phyloP scores from a whole-genome alignment of 2,329 filamentous ascomycete species.

The Arthrobotrys musiformis region DNA sequence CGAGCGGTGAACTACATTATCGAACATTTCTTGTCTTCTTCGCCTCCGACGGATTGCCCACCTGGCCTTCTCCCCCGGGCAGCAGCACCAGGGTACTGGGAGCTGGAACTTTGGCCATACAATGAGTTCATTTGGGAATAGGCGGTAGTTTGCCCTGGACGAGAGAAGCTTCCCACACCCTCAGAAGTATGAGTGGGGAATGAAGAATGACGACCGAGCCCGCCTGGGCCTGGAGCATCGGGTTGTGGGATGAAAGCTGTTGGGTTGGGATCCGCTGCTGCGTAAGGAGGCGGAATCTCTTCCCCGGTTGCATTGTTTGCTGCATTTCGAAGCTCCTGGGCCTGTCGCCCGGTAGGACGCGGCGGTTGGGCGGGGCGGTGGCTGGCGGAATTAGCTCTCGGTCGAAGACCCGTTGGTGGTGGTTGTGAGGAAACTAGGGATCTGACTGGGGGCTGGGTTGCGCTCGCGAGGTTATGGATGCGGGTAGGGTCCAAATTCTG shows the following conservation, averaged over 20 bases:
- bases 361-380: slow-evolving; percentile 40
- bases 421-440: slow-evolving; percentile 35
- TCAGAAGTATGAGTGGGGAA: slow-evolving; percentile 27
- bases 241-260: slow-evolving; percentile 20
- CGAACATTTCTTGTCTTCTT: slow-evolving; percentile 51
- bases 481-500: slow-evolving; percentile 36
- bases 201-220: slow-evolving; percentile 37
- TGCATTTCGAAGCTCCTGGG: slow-evolving; percentile 36
- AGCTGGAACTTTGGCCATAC: slow-evolving; percentile 24
- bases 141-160: slow-evolving; percentile 13
- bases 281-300: slow-evolving; percentile 45
- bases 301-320: slow-evolving; percentile 26
- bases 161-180: slow-evolving; percentile 28
- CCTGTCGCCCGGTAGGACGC: slow-evolving; percentile 43
- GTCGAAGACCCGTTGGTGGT: slow-evolving; percentile 15
- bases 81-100: slow-evolving; percentile 38
- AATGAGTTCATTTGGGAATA: slow-evolving; percentile 48
- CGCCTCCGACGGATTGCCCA: slow-evolving; percentile 26
- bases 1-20: slow-evolving; percentile 47
- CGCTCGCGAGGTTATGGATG: slow-evolving; percentile 38
- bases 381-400: slow-evolving; percentile 27
- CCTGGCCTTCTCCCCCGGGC: slow-evolving; percentile 26
- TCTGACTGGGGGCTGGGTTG: slow-evolving; percentile 37
- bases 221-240: slow-evolving; percentile 30
- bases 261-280: slow-evolving; percentile 45